Conservation (phyloP, 2,329 filamentous ascomycete genomes). For the Colletotrichum sp. region DNA sequence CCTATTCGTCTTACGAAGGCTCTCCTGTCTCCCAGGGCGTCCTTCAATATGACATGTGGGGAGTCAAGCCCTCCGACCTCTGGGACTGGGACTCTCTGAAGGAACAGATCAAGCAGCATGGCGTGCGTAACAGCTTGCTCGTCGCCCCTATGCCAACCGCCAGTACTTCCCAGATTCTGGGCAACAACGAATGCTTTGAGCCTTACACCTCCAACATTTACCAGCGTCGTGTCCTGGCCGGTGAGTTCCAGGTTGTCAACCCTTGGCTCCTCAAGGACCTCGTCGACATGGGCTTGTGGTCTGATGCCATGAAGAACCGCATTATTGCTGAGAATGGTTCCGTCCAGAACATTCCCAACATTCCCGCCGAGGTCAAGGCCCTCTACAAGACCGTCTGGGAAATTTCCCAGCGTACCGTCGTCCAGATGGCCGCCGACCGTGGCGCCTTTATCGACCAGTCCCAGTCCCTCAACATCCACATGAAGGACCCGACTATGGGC, state of each 20-base stretch:
- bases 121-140: conserved; percentile 93
- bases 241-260: conserved; percentile 99
- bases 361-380: conserved; percentile 92
- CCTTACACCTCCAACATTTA: conserved; percentile 99
- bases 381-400: conserved; percentile 99
- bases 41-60: conserved; percentile 99
- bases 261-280: conserved; percentile 98
- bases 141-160: conserved; percentile 98
- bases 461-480: conserved; percentile 98
- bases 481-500: conserved; percentile 99
- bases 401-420: conserved; percentile 92
- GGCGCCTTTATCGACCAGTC: conserved; percentile 99
- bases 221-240: conserved; percentile 94
- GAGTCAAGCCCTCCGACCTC: conserved; percentile 87
- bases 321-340: conserved; percentile 98
- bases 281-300: conserved; percentile 97
- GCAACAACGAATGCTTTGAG: conserved; percentile 99
- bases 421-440: conserved; percentile 98
- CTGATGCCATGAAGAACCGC: conserved; percentile 99
- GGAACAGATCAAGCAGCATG: conserved; percentile 88
- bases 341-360: conserved; percentile 96
- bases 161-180: conserved; percentile 95
- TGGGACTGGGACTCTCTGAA: conserved; percentile 96
- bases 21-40: conserved; percentile 94
- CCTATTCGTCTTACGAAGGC: conserved; percentile 90